Percentiles rank a stretch among this genome's conserved stretches.
These are phyloP conservation scores for Boletus rex-veris DNA, from an alignment of 768 basidiomycete genomes.

Conservation along the genomic window DNA sequence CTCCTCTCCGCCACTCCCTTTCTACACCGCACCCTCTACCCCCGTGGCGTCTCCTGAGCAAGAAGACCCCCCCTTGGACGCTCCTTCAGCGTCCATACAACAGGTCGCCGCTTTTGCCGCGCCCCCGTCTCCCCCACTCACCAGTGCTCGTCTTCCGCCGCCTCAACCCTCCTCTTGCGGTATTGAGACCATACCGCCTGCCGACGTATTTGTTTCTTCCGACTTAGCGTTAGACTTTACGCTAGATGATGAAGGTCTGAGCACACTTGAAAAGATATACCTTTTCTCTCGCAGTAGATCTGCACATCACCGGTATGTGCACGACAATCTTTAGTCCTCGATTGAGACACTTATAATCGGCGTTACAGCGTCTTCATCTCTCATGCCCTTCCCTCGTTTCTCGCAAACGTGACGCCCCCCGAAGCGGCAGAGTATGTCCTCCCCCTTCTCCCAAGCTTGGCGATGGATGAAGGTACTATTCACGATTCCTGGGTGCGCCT, in stretches of 20 bases:
- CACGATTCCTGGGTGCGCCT: not conserved
- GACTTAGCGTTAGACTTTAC: constrained; percentile 38
- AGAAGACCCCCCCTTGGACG: constrained; percentile 32
- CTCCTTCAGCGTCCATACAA: constrained; percentile 18
- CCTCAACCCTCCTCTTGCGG: constrained; percentile 25
- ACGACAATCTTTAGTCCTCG: not conserved
- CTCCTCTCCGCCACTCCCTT: constrained; percentile 38
- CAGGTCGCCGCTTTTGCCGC: constrained; percentile 15
- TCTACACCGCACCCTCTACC: constrained; percentile 49
- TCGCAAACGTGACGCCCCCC: constrained; percentile 71
- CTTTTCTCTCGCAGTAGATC: constrained; percentile 80
- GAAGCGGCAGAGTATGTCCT: constrained; percentile 93
- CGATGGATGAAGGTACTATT: constrained; percentile 73
- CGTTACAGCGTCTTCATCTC: constrained; percentile 70
- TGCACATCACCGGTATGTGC: constrained; percentile 49
- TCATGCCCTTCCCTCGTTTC: constrained; percentile 74
- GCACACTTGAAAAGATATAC: constrained; percentile 87
- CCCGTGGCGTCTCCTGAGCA: constrained; percentile 40
- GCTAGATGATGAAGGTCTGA: constrained; percentile 78
- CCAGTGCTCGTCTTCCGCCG: constrained; percentile 19
- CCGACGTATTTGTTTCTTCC: constrained; percentile 25
- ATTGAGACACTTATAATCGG: constrained; percentile 29
- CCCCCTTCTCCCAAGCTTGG: constrained; percentile 81
- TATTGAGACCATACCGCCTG: constrained; percentile 25
- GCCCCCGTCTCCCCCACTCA: constrained; percentile 26